Conservation (phyloP, 2,329 filamentous ascomycete genomes). For the Boeremia exigua region DNA sequence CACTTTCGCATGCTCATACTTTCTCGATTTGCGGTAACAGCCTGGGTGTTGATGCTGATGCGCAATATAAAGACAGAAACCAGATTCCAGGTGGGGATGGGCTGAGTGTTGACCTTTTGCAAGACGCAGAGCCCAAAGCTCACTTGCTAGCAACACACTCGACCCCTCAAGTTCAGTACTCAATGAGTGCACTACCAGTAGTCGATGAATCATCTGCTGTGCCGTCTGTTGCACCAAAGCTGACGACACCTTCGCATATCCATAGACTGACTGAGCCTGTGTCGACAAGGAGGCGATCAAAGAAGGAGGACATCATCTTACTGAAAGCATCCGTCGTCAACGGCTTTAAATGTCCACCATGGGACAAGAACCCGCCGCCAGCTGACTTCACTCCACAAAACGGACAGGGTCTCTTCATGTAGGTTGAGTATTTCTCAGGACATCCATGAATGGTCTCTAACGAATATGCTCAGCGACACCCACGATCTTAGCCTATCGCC, state of each 20-base stretch:
- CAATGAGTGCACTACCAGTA: not conserved
- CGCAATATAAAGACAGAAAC: slow-evolving; percentile 15
- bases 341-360: slow-evolving; percentile 83
- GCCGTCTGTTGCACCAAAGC: not conserved
- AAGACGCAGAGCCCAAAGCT: not conserved
- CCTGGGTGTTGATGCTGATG: slow-evolving; percentile 20
- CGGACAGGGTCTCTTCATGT: slow-evolving; percentile 65
- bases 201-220: slow-evolving; percentile 3
- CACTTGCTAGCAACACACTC: not conserved
- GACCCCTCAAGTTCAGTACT: not conserved
- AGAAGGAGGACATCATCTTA: slow-evolving; percentile 76
- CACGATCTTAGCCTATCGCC: slow-evolving; percentile 74
- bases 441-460: not conserved
- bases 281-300: slow-evolving; percentile 67
- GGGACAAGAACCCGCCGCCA: slow-evolving; percentile 68
- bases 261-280: slow-evolving; percentile 54
- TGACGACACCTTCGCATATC: slow-evolving; percentile 31
- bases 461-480: slow-evolving; percentile 60
- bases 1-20: slow-evolving; percentile 10
- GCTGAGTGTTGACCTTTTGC: not conserved
- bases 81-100: not conserved
- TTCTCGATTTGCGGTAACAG: not conserved
- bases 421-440: slow-evolving; percentile 22
- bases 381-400: slow-evolving; percentile 65
- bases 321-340: slow-evolving; percentile 80